Evolutionary conservation across 164 flowering plant species (phyloP), one percentile per base, ranked within the genome.

Genomic region (Piper longum): DNA sequence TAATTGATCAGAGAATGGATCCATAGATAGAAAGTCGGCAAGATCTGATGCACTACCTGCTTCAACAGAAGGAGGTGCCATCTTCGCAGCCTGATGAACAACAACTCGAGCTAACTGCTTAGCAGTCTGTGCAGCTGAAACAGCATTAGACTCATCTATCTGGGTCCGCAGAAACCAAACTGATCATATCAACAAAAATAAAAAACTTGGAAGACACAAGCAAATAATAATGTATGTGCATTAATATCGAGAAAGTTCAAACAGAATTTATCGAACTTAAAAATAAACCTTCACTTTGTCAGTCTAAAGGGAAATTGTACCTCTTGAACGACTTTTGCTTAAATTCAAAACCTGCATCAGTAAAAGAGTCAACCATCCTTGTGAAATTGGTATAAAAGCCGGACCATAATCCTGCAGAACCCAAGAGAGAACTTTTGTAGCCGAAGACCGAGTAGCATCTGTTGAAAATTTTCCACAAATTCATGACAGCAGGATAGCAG

Each of bases 331-430:
- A 55, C 54, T 58, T 72, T 88, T 88, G 71, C 63, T 76, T 56
- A 78, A 70, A 43, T 60, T 71, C 64, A 91, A 67, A 70, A 86
- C 62, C 72, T 87, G 91, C 54, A 73, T 74, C 11, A 95, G 76
- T 74, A 88, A 59, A 45, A 89, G 59, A 64, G 95, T 79, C 54
- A 95, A 73, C 97, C 99, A 91, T 61, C 82, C 95, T 78, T 91
- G 99, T 76, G 99, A 95, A 55, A 95, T 83, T n/a, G 86, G 81
- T 43, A 95, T 64, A 60, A 95, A 78, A 43, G 63, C 78, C 62
- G 95, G 89, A 11, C 97, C 97, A 72, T 85, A 77, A 62, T 83
- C 86, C 73, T 95, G 95, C 74, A 95, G 85, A 78, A 91, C 80
- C 71, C 77, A 69, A 7, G 91, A 79, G 60, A 95, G 88, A 39